Percentiles rank a stretch among this genome's conserved stretches.
Conservation (phyloP, 1,139 yeast genomes). For the Debaryomycetaceae sp. region DNA sequence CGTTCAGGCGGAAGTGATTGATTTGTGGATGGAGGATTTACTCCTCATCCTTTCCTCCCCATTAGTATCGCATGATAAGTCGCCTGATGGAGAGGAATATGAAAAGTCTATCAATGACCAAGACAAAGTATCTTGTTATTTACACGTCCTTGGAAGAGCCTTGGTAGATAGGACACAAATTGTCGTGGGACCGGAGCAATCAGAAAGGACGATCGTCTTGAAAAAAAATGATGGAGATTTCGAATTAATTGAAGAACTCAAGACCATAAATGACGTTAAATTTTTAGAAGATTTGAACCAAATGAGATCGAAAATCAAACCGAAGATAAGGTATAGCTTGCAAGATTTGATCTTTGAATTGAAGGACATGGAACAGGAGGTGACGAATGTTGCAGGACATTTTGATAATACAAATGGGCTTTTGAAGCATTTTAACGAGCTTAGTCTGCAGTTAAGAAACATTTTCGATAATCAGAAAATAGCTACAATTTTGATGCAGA, state of each 20-base stretch:
- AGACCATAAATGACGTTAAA: conserved; percentile 23
- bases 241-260: conserved; percentile 18
- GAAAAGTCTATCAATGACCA: conserved; percentile 69
- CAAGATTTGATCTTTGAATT: conserved; percentile 27
- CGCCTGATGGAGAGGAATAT: conserved; percentile 77
- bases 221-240: conserved; percentile 25
- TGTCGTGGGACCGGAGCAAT: conserved; percentile 23
- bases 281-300: conserved; percentile 29
- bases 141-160: conserved; percentile 57
- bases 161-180: conserved; percentile 52
- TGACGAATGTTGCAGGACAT: conserved; percentile 14
- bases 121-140: conserved; percentile 60
- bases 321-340: conserved; percentile 26
- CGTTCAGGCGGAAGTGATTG: conserved; percentile 53
- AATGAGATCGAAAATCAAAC: conserved; percentile 24
- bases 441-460: conserved; percentile 21
- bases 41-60: conserved; percentile 43
- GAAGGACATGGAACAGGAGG: conserved; percentile 23
- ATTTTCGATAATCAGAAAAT: conserved; percentile 42
- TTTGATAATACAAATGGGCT: conserved; percentile 6
- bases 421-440: conserved; percentile 18
- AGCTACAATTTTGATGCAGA: conserved; percentile 36
- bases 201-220: conserved; percentile 18
- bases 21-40: conserved; percentile 51
- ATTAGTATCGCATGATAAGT: conserved; percentile 40